A percentile compares a stretch with the other conserved stretches of the same genome.
These are phyloP conservation scores for Escovopsis sp. DNA, from an alignment of 2,329 filamentous ascomycete species.

Conservation along the genomic window DNA sequence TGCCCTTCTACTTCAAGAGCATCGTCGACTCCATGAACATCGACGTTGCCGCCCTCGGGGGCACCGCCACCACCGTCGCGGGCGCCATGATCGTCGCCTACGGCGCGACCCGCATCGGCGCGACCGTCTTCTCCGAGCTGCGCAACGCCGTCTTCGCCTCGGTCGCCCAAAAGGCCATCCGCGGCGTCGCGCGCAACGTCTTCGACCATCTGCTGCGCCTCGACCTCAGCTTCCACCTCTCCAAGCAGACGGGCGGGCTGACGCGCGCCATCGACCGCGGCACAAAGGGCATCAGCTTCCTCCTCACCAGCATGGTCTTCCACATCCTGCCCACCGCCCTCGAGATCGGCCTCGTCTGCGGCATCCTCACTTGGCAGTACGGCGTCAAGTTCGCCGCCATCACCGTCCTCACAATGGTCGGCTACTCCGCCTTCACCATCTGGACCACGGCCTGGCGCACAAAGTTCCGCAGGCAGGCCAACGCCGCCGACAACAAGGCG, in stretches of 20 bases:
- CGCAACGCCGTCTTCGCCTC: conserved; percentile 94
- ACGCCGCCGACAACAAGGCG: conserved; percentile 88
- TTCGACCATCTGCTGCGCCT: conserved; percentile 80
- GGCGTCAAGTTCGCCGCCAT: conserved; percentile 84
- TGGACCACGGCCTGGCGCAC: conserved; percentile 94
- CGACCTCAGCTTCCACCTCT: conserved; percentile 86
- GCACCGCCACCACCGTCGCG: conserved; percentile 75
- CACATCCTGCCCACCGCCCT: conserved; percentile 87
- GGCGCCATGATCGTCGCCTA: conserved; percentile 91
- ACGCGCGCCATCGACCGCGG: conserved; percentile 91
- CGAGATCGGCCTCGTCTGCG: conserved; percentile 90
- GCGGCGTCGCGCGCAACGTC: conserved; percentile 78
- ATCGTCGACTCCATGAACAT: conserved; percentile 98
- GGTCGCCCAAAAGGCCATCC: conserved; percentile 92
- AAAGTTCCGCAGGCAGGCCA: conserved; percentile 87
- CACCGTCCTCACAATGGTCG: conserved; percentile 78
- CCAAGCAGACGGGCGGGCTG: conserved; percentile 85
- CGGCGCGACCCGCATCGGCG: conserved; percentile 73
- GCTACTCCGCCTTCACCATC: conserved; percentile 94
- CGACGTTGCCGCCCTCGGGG: conserved; percentile 74
- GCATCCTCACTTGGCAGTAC: conserved; percentile 93
- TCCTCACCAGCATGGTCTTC: conserved; percentile 96
- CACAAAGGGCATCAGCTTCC: conserved; percentile 95
- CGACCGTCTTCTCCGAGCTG: conserved; percentile 81
- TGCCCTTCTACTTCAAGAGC: conserved; percentile 97